Base-by-base conservation (phyloP, 2,329 filamentous ascomycete genomes). In the Trichoderma endophyticum region DNA sequence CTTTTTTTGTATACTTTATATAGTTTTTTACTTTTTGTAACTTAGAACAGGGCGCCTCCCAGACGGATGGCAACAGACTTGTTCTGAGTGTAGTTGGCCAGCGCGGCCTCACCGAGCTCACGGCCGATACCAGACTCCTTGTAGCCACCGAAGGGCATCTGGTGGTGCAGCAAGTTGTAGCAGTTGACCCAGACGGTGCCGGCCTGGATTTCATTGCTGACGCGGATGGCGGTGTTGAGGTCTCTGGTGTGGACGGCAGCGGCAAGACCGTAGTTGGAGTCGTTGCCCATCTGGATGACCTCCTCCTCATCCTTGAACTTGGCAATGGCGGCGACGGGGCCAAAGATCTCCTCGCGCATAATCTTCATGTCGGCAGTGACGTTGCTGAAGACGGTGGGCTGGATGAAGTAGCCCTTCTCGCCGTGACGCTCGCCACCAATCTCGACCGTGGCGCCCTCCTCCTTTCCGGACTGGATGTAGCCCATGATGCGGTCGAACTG, bases 401-500 rank as follows among this genome's bases (percentile, higher is more conserved):
- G 86, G 83, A 97, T 95, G 86, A 95, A 97, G 89, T 93, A 97
- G 74, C 93, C 93, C 87, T 94, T 91, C 80, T 86, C 80, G 73
- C 93, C 93, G 82, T 91, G 91, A 77, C 81, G 80, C 73, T 79
- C 79, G 59, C 82, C 82, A 69, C 82, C 82, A 51, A 79, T 90
- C 80, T 91, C 91, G 74, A 96, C 80, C 6, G 80, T 87, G 73
- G 88, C 88, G 73, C 88, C 88, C 78, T 87, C 86, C 48, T 87
- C 83, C 83, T 88, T 89, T 67, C 88, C 88, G 74, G 88, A 85
- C 80, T 95, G 87, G 78, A 97, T 93, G 84, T 89, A 92, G 79
- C 87, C 86, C 93, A 96, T 95, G 84, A 97, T 94, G 76, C 93
- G 91, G 85, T 97, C 93, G 79, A 92, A 96, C 83, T 97, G 93